These are phyloP conservation scores for Aristolochia fimbriata DNA, from an alignment of 164 flowering plant species.

Conservation along the genomic window DNA sequence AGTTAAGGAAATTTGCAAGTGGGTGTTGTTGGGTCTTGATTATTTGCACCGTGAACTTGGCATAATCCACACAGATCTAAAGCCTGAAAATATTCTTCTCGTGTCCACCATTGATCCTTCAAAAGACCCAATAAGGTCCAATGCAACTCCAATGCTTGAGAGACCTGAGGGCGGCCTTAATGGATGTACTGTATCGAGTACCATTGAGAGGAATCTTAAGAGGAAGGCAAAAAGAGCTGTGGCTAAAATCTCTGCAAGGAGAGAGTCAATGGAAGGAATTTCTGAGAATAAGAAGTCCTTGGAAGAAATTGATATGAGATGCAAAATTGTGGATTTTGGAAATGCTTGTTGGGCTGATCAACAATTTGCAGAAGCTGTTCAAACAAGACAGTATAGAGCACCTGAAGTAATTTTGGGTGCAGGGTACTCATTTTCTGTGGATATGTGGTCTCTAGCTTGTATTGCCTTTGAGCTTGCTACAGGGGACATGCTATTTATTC, in stretches of 20 bases:
- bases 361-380: slow-evolving; percentile 68
- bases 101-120: slow-evolving; percentile 67
- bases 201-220: slow-evolving; percentile 67
- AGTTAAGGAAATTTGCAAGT: slow-evolving; percentile 79
- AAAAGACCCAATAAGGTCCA: slow-evolving; percentile 74
- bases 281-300: slow-evolving; percentile 37
- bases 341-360: slow-evolving; percentile 90
- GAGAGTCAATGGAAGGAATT: slow-evolving; percentile 49
- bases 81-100: slow-evolving; percentile 92
- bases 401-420: slow-evolving; percentile 82
- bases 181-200: slow-evolving; percentile 40
- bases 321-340: slow-evolving; percentile 95
- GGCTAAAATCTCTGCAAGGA: slow-evolving; percentile 61
- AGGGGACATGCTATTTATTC: slow-evolving; percentile 90
- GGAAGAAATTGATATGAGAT: slow-evolving; percentile 74
- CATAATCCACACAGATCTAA: slow-evolving; percentile 80
- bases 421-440: slow-evolving; percentile 71
- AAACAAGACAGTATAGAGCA: slow-evolving; percentile 92
- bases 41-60: slow-evolving; percentile 77
- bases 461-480: slow-evolving; percentile 89
- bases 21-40: slow-evolving; percentile 72
- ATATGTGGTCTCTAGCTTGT: slow-evolving; percentile 98
- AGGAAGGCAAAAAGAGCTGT: slow-evolving; percentile 73
- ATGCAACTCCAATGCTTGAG: slow-evolving; percentile 58
- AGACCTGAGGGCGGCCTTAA: slow-evolving; percentile 69